Conservation (phyloP, 305 asterid species). For the Fraxinus sp. region DNA sequence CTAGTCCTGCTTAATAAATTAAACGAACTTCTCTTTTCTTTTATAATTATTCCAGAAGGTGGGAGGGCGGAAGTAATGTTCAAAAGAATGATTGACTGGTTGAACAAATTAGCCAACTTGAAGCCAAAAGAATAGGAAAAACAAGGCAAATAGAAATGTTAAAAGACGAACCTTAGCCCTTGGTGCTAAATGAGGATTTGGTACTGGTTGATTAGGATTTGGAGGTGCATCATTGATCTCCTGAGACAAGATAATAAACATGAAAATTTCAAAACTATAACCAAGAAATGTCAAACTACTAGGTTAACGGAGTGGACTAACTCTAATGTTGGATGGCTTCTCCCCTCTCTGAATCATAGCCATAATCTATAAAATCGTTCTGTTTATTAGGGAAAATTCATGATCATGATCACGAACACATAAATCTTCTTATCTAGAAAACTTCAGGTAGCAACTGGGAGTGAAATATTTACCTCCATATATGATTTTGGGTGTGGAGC, state of each 20-base stretch:
- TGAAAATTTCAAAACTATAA: slow-evolving; percentile 5
- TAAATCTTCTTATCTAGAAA: neutral
- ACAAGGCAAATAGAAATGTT: neutral
- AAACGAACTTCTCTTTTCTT: neutral
- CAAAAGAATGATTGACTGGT: neutral
- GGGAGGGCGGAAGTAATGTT: neutral
- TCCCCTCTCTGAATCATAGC: slow-evolving; percentile 94
- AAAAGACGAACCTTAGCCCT: slow-evolving; percentile 64
- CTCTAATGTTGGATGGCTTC: slow-evolving; percentile 85
- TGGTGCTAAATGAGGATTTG: slow-evolving; percentile 67
- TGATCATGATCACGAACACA: neutral
- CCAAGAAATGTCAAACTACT: neutral
- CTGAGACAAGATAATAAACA: slow-evolving; percentile 40
- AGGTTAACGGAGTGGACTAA: slow-evolving; percentile 31
- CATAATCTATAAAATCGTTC: slow-evolving; percentile 60
- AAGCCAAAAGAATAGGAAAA: slow-evolving; percentile 5
- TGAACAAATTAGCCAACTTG: neutral
- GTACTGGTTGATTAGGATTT: slow-evolving; percentile 81
- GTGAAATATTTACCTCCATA: slow-evolving; percentile 62
- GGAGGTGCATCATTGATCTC: slow-evolving; percentile 93
- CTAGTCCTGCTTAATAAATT: neutral
- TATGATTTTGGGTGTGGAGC: slow-evolving; percentile 86
- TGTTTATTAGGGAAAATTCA: neutral
- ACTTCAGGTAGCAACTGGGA: neutral
- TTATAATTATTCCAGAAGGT: neutral